phyloP scores from a whole-genome alignment of 164 flowering plant genomes.

The Houttuynia cordata region DNA sequence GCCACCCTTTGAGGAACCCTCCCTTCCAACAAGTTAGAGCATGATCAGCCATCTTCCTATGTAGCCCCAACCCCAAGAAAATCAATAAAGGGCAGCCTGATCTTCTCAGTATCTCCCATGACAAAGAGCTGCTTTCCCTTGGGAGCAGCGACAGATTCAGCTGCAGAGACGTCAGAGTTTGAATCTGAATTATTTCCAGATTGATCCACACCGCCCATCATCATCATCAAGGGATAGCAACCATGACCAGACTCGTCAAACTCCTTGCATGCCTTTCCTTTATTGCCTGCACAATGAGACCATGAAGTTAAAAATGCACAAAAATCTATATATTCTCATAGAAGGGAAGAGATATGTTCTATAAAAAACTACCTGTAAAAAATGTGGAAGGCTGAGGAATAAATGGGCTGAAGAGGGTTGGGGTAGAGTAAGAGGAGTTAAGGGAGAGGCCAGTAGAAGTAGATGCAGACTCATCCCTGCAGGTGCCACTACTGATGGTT shows the following conservation, averaged over 20 bases:
- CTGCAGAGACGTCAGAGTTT: constrained; percentile 30
- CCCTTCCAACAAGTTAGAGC: too few relatives aligned
- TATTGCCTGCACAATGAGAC: constrained; percentile 8
- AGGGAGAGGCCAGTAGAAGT: constrained; percentile 49
- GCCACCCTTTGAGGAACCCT: too few relatives aligned
- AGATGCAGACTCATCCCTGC: constrained; percentile 41
- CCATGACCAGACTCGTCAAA: constrained; percentile 5
- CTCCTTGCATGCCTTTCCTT: constrained; percentile 9
- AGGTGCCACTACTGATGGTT: constrained; percentile 24
- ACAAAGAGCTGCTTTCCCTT: constrained; percentile 10
- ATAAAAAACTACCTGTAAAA: too few relatives aligned
- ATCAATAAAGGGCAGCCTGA: constrained; percentile 34
- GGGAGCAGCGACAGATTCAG: constrained; percentile 26
- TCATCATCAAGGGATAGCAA: constrained; percentile 3
- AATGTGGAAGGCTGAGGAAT: too few relatives aligned
- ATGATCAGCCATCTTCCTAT: constrained; percentile 5
- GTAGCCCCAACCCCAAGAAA: constrained; percentile 54
- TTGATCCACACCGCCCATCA: constrained; percentile 10
- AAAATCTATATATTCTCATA: too few relatives aligned
- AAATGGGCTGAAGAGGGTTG: neutral
- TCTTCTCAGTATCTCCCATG: constrained; percentile 9
- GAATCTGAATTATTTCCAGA: constrained; percentile 26
- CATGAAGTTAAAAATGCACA: neutral
- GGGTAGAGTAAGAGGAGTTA: constrained; percentile 16
- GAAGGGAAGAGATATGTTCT: too few relatives aligned